These are phyloP conservation scores for Pythium sukuiense DNA, from an alignment of 352 stramenopile species.

Conservation along the genomic window DNA sequence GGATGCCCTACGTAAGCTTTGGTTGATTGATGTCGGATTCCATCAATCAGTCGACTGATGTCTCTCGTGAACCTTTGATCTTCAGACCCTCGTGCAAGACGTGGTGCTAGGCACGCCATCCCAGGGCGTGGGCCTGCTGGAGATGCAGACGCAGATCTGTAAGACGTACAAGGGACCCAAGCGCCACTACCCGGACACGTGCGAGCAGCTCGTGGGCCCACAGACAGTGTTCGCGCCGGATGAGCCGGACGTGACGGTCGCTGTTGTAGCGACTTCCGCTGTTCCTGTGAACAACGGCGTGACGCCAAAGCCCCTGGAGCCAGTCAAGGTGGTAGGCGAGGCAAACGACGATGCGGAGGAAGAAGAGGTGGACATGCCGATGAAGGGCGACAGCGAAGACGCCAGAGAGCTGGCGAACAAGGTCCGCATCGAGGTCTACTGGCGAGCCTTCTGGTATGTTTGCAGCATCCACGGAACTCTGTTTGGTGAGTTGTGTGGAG, in stretches of 20 bases:
- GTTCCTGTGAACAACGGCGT: neutral
- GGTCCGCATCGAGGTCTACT: slow-evolving; percentile 71
- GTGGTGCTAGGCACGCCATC: slow-evolving; percentile 58
- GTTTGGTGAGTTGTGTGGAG: no score
- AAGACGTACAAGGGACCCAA: slow-evolving; percentile 64
- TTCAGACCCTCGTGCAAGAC: slow-evolving; percentile 61
- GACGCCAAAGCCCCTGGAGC: slow-evolving; percentile 7
- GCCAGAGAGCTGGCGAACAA: slow-evolving; percentile 32
- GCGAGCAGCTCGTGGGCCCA: slow-evolving; percentile 49
- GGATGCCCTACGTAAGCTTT: slow-evolving; percentile 76
- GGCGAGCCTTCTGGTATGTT: slow-evolving; percentile 78
- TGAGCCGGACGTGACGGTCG: slow-evolving; percentile 14
- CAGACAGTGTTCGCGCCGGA: slow-evolving; percentile 56
- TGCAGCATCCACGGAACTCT: neutral
- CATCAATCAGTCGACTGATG: slow-evolving; percentile 5
- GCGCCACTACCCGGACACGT: slow-evolving; percentile 60
- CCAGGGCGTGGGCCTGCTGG: slow-evolving; percentile 56
- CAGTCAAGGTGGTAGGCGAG: slow-evolving; percentile 17
- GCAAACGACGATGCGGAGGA: slow-evolving; percentile 27
- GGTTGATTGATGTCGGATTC: neutral
- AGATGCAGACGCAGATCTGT: slow-evolving; percentile 63
- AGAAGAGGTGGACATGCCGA: slow-evolving; percentile 23
- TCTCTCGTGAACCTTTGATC: neutral
- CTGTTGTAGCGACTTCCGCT: neutral
- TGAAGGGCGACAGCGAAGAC: slow-evolving; percentile 28